Percentiles rank a stretch among this genome's conserved stretches.
Conservation (phyloP, 805 yeast species). For the Yamadazyma ubonensis region DNA sequence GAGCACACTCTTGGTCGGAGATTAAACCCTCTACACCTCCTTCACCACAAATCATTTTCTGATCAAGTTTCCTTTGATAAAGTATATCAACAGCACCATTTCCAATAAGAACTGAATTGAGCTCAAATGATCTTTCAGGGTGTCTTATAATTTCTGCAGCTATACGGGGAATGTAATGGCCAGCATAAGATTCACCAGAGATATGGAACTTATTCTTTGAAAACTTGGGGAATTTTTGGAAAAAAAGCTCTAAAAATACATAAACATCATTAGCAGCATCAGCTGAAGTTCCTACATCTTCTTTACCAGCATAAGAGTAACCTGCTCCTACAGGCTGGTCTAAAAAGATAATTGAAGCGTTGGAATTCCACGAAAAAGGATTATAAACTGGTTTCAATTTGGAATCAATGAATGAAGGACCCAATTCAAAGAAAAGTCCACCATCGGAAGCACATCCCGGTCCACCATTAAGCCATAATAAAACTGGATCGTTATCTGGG, state of each 20-base stretch:
- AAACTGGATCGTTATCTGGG: constrained; percentile 29
- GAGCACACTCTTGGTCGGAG: constrained; percentile 24
- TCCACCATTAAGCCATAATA: constrained; percentile 35
- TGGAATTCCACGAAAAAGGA: constrained; percentile 30
- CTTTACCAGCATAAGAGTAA: constrained; percentile 20
- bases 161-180: constrained; percentile 44
- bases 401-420: constrained; percentile 26
- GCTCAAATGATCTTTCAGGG: constrained; percentile 42
- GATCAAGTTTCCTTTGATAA: constrained; percentile 67
- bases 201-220: constrained; percentile 27
- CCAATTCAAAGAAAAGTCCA: constrained; percentile 32
- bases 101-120: constrained; percentile 82
- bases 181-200: constrained; percentile 44
- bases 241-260: constrained; percentile 31
- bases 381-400: constrained; percentile 24
- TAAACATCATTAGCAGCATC: constrained; percentile 29
- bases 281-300: constrained; percentile 22
- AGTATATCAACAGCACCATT: constrained; percentile 86
- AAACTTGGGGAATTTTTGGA: constrained; percentile 26
- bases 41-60: constrained; percentile 83
- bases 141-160: constrained; percentile 39
- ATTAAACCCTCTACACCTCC: constrained; percentile 30
- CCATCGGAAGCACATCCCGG: constrained; percentile 32
- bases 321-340: constrained; percentile 32
- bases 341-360: constrained; percentile 38